Evolutionary conservation across 192 early-diverging fungal species (phyloP), one percentile per base, ranked within the genome.

Genomic region (Ambispora gerdemannii): DNA sequence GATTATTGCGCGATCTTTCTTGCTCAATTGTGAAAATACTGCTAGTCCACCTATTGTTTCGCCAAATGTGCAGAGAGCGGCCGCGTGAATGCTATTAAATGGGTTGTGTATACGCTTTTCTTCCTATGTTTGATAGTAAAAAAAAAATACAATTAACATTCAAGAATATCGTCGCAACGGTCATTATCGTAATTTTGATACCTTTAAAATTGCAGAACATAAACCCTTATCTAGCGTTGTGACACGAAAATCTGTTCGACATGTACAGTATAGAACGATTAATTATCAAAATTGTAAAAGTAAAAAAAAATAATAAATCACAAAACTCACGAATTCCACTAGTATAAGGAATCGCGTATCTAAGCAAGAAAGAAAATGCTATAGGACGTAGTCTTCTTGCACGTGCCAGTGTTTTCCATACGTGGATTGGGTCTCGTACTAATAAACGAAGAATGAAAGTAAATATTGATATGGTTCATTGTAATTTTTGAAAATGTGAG

Each of bases 21-120:
- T 77, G 17, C 72, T 70, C n/a, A 86, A 67, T 3, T 77, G 69
- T 24, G 75, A 79, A 7, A 84, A 71, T 2, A 82, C 75, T 15
- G 84, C 82, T 30, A 86, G 73, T 43, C 76, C 84, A 36, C 82
- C 81, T 1, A 82, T 74, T 24, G 84, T 86, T 72, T 86, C 84
- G 19, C 79, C 82, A 76, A 86, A 82, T 6, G 82, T 84, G 28
- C 77, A 77, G 47, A 86, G 66, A 4, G 84, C 82, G 8, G 76
- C 76, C 17, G 84, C 79, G 49, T 84, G 82, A 30, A 86, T 80
- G 52, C 81, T 80, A 13, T 80, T 75, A 61, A 80, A 83, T 20
- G 82, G 79, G 43, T 86, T 82, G 1, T 76, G 81, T n/a, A 77
- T 80, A 24, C 65, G 70, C 32, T 77, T 81, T 65, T 78, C 76